Evolutionary conservation across 805 yeast species (phyloP), one percentile per base, ranked within the genome.

Genomic region (Nakazawaea peltata): DNA sequence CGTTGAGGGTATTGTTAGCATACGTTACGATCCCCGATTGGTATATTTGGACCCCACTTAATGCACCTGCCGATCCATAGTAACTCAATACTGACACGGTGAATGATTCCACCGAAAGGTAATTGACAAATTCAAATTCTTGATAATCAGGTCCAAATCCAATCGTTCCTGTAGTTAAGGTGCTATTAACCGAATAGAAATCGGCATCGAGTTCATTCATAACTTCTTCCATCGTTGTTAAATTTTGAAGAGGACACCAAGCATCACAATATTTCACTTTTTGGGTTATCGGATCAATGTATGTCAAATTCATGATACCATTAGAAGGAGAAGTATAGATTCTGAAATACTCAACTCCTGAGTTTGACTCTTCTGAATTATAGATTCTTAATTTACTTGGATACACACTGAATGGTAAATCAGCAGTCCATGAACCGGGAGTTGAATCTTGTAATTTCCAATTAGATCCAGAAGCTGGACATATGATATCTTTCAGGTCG

Each of bases 221-320:
- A 11, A 59, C 47, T 11, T 37, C 11, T 23, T 48, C 28, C 31
- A 80, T 52, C 2, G 53, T 49, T 0, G 63, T 38, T 10, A 54
- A 52, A 19, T 65, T 64, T 1, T 69, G 57, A 18, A 90, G 61
- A 1, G 96, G 94, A 56, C 98, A 92, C 70, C 74, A 80, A 1
- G 95, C 94, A 54, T 87, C 95, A 63, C 98, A 92, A 50, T 61
- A 60, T 12, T 59, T 52, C 3, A 69, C 33, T n/a, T 64, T 57
- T 32, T 80, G 75, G 2, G 85, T 69, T 0, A 51, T 41, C 3
- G 95, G 94, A 50, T 90, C 90, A 16, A 82, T 61, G 49, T 87
- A 92, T 0, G 94, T 76, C 44, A 92, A 55, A 53, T 92, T 92
- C 95, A 92, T 83, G 42, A 90, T 90, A 44, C 97, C 85, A 45